Evolutionary conservation across 129 eudicot species (phyloP).

Genomic region (Helichrysum umbraculigerum): DNA sequence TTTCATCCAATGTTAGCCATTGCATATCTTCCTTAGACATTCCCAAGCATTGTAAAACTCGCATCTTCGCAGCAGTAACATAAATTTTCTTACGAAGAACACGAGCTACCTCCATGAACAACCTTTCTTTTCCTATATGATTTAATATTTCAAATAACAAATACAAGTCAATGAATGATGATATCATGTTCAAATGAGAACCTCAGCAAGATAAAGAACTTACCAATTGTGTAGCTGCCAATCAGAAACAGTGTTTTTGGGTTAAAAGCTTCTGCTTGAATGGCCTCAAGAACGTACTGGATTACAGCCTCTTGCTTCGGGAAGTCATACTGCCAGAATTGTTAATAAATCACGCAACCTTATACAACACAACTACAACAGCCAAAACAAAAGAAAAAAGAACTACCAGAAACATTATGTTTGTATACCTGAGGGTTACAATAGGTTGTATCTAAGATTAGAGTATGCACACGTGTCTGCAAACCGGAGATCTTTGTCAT

Average conservation of each 20-base stretch:
- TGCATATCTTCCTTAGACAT: slow-evolving; percentile 74
- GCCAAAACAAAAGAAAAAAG: not conserved
- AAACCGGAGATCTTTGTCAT: slow-evolving; percentile 49
- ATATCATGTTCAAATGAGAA: slow-evolving; percentile 1
- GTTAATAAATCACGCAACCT: slow-evolving; percentile 3
- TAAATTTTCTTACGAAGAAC: slow-evolving; percentile 75
- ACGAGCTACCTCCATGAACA: slow-evolving; percentile 90
- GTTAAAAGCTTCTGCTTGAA: slow-evolving; percentile 97
- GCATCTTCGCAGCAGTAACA: slow-evolving; percentile 75
- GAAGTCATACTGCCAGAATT: slow-evolving; percentile 79
- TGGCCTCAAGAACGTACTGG: slow-evolving; percentile 94
- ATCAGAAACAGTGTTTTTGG: slow-evolving; percentile 81
- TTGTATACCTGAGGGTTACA: slow-evolving; percentile 82
- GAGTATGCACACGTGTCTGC: slow-evolving; percentile 58
- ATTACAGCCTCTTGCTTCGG: slow-evolving; percentile 96
- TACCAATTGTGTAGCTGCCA: slow-evolving; percentile 98
- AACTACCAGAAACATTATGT: not conserved
- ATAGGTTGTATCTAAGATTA: slow-evolving; percentile 92
- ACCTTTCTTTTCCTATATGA: slow-evolving; percentile 84
- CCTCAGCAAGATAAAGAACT: slow-evolving; percentile 6
- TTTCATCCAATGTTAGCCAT: slow-evolving; percentile 81
- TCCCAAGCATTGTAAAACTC: slow-evolving; percentile 77
- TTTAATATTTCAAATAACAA: not conserved
- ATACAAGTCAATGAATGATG: slow-evolving; percentile 10
- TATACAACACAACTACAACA: not conserved